A percentile compares a stretch with the other conserved stretches of the same genome.
Evolutionary conservation across 1,284 basidiomycete species (phyloP).

Genomic region (Rhodotorula sp.): DNA sequence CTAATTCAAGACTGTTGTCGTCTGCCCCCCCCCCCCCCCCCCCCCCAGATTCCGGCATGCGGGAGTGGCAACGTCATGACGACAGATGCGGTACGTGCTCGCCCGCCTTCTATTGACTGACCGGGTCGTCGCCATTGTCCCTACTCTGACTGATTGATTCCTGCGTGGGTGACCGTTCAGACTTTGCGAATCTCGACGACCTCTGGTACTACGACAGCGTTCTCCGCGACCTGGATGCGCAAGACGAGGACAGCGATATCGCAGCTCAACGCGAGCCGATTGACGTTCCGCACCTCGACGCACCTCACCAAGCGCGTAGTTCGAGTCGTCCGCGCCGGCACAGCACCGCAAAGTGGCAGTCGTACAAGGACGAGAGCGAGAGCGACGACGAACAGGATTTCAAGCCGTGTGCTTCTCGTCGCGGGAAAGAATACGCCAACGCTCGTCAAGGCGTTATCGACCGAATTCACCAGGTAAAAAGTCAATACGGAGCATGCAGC

Average conservation of each 20-base stretch:
- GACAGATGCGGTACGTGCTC: too few species aligned
- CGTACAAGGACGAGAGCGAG: neutral
- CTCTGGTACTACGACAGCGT: neutral
- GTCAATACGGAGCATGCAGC: too few species aligned
- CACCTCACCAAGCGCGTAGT: neutral
- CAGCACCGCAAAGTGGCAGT: neutral
- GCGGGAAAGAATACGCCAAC: neutral
- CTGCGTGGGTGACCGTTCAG: neutral
- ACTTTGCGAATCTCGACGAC: neutral
- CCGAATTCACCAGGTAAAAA: too few species aligned
- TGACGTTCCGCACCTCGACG: neutral
- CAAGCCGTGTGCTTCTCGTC: neutral
- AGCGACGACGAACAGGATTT: neutral
- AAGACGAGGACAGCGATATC: constrained; percentile 1
- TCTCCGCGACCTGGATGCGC: neutral
- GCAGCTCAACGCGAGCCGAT: neutral
- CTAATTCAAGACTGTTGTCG: too few species aligned
- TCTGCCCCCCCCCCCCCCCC: too few species aligned
- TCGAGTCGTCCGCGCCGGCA: neutral
- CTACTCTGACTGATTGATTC: too few species aligned
- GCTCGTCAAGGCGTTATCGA: neutral
- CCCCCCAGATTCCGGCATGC: too few species aligned
- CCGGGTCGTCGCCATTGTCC: too few species aligned
- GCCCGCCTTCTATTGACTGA: too few species aligned
- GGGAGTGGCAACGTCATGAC: too few species aligned